Evolutionary conservation across 2,329 filamentous ascomycete species (phyloP), one percentile per base, ranked within the genome.

Genomic region (Lecanicillium sp.): DNA sequence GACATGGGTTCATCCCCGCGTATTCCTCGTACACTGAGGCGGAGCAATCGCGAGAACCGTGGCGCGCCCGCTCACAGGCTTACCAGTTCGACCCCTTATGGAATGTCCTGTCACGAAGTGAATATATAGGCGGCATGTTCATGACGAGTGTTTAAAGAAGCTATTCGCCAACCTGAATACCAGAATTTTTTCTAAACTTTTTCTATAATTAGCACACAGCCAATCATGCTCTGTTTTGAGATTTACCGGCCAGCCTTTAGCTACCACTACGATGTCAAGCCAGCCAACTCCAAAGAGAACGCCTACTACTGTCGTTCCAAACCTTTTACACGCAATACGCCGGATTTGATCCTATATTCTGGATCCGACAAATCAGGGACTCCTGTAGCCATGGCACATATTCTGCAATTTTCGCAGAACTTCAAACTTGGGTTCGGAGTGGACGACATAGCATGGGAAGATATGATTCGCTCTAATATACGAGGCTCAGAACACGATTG

Each of bases 381-480:
- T n/a, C n/a, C n/a, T n/a, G n/a, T n/a, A n/a, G n/a, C n/a, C n/a
- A n/a, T n/a, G n/a, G n/a, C n/a, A n/a, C n/a, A 37, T 19, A 36
- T 36, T 19, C 32, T 45, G 3, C 42, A 45, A 23, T 45, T 45
- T 15, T 45, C 42, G 2, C 42, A 45, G 15, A 45, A 30, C 42
- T 45, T 45, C 42, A 45, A 45, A 15, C 21, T 45, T 20, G 39
- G 27, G 11, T 14, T 30, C 9, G 27, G 27, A 10, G 32, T 45
- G 1, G 45, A 33, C 5, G 48, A 33, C 5, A 11, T 15, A 12
- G 45, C 23, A 24, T 50, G 40, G 15, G 32, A 39, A 12, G 44
- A 15, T 19, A 19, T 37, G 33, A 33, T 8, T 3, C 30, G 42
- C 5, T 26, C 42, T 5, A 36, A 36, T 15, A 15, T 23, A 10